Evolutionary conservation across 495 filamentous ascomycete species (phyloP).

Genomic region (Aspergillus mulundensis): DNA sequence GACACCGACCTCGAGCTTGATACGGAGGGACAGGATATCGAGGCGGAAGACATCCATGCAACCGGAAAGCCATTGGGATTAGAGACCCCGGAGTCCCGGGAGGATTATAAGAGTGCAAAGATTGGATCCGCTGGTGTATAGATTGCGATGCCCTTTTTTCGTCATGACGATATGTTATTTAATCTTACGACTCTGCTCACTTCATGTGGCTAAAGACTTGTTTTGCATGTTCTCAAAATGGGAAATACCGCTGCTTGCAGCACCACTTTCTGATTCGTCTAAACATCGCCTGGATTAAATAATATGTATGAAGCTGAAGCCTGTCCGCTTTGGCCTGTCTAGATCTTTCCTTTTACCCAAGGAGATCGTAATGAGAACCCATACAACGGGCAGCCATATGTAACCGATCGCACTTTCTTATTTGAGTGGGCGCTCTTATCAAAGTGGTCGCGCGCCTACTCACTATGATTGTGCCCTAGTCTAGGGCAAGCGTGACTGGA

Average conservation of each 20-base stretch:
- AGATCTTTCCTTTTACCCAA: too few relatives aligned
- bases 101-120: constrained; percentile 17
- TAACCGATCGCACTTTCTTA: too few relatives aligned
- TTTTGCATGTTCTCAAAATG: neutral
- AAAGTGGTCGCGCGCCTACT: too few relatives aligned
- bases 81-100: neutral
- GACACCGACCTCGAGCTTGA: constrained; percentile 52
- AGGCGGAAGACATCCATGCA: constrained; percentile 11
- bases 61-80: constrained; percentile 7
- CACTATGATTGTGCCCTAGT: neutral
- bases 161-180: neutral
- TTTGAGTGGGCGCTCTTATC: too few relatives aligned
- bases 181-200: constrained; percentile 16
- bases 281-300: too few relatives aligned
- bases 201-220: neutral
- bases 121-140: constrained; percentile 9
- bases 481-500: neutral
- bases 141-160: constrained; percentile 10
- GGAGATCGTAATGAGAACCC: too few relatives aligned
- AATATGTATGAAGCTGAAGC: too few relatives aligned
- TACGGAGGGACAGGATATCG: constrained; percentile 38
- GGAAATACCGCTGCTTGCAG: neutral
- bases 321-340: too few relatives aligned
- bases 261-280: too few relatives aligned
- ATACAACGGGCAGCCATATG: too few relatives aligned